Evolutionary conservation across 2,329 filamentous ascomycete genomes (phyloP).

Genomic region (Epicoccum nigrum): DNA sequence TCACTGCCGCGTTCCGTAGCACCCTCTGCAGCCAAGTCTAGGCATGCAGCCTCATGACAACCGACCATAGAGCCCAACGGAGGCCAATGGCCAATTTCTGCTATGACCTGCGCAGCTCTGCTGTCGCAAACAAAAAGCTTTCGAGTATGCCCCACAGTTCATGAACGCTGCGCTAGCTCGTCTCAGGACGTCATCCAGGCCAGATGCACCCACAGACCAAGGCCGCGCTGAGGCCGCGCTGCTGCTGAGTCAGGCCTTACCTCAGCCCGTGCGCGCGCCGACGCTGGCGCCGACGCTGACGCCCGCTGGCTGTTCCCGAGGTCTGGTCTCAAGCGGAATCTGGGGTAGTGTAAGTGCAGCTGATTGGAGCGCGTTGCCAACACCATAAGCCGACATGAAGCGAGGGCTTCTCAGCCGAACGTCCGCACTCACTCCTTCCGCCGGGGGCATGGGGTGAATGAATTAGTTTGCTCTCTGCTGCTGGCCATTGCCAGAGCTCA

Average conservation of each 20-base stretch:
- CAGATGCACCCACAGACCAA: no score
- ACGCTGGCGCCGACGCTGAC: no score
- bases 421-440: slow-evolving; percentile 18
- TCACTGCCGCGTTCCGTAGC: slow-evolving; percentile 4
- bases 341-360: slow-evolving; percentile 7
- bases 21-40: neutral
- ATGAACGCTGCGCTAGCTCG: slow-evolving; percentile 1
- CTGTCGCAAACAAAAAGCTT: neutral
- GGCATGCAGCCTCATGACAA: no score
- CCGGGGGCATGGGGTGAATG: slow-evolving; percentile 11
- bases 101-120: neutral
- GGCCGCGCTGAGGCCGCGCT: no score
- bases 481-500: neutral
- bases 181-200: slow-evolving; percentile 10
- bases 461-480: slow-evolving; percentile 4
- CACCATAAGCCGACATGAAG: slow-evolving; percentile 13
- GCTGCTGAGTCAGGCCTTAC: slow-evolving; percentile 10
- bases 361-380: neutral
- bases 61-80: no score
- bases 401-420: slow-evolving; percentile 9
- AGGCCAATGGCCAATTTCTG: neutral
- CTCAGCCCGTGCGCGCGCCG: no score
- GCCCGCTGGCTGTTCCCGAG: neutral
- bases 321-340: slow-evolving; percentile 1
- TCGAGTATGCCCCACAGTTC: slow-evolving; percentile 9